Evolutionary conservation across 148 eudicot genomes (phyloP).

Genomic region (Rhododendron ferrugineum): DNA sequence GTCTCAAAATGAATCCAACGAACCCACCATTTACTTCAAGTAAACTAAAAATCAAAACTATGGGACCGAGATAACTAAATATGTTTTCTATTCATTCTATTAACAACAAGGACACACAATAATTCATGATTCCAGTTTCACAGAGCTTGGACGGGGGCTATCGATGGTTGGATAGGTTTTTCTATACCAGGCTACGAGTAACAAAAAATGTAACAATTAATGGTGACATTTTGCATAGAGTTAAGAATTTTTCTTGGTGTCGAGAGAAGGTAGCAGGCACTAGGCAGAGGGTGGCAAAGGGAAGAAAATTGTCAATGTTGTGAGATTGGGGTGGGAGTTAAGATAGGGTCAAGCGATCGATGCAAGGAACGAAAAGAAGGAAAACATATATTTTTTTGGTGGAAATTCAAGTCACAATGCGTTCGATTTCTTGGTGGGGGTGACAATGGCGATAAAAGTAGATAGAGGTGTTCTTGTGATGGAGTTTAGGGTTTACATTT

Average conservation of each 20-base stretch:
- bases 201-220: neutral
- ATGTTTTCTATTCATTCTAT: neutral
- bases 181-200: no score
- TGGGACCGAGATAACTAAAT: no score
- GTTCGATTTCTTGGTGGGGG: no score
- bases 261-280: neutral
- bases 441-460: neutral
- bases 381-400: neutral
- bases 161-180: neutral
- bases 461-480: neutral
- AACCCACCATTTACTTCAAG: no score
- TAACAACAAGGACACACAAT: neutral
- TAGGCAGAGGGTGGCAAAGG: neutral
- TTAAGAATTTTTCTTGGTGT: neutral
- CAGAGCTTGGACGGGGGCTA: neutral
- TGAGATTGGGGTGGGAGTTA: neutral
- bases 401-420: neutral
- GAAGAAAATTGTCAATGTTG: neutral
- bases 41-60: no score
- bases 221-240: neutral
- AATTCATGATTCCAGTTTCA: neutral
- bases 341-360: neutral
- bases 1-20: no score
- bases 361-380: neutral
- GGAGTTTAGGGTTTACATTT: neutral